These are phyloP conservation scores for Leccinum variabile DNA, from an alignment of 1,284 basidiomycete species.

Conservation along the genomic window DNA sequence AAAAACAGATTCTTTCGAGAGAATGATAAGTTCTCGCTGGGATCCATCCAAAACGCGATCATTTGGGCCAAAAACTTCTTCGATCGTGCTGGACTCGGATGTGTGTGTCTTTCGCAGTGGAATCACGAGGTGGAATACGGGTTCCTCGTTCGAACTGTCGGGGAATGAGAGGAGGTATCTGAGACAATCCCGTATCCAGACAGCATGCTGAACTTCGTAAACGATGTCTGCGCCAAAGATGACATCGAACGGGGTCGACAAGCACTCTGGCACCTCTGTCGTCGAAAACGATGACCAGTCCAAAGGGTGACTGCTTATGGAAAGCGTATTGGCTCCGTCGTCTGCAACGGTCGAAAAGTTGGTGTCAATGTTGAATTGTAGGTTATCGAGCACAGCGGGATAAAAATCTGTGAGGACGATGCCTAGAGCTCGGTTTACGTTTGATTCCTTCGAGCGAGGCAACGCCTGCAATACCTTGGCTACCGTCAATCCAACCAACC, in stretches of 20 bases:
- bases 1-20: constrained; percentile 51
- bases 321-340: constrained; percentile 1
- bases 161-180: constrained; percentile 52
- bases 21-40: constrained; percentile 40
- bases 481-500: constrained; percentile 73
- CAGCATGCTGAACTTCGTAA: constrained; percentile 68
- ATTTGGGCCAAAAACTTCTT: constrained; percentile 48
- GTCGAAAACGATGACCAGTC: constrained; percentile 67
- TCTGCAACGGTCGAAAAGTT: constrained; percentile 48
- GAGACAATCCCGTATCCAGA: constrained; percentile 65
- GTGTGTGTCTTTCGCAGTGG: constrained; percentile 69
- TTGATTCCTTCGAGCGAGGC: constrained; percentile 3
- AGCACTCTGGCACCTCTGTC: constrained; percentile 11
- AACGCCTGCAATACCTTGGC: constrained; percentile 48
- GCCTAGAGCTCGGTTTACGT: not conserved
- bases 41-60: constrained; percentile 4
- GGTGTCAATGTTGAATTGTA: constrained; percentile 60
- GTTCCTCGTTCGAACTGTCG: constrained; percentile 5
- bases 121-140: constrained; percentile 70
- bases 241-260: constrained; percentile 55
- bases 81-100: constrained; percentile 58
- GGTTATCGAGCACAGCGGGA: constrained; percentile 71
- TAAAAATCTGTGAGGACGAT: constrained; percentile 82
- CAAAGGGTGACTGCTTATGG: constrained; percentile 31
- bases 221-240: constrained; percentile 76